Percentiles rank a stretch among this genome's conserved stretches.
Conservation (phyloP, 495 filamentous ascomycete species). For the Podospora conica region DNA sequence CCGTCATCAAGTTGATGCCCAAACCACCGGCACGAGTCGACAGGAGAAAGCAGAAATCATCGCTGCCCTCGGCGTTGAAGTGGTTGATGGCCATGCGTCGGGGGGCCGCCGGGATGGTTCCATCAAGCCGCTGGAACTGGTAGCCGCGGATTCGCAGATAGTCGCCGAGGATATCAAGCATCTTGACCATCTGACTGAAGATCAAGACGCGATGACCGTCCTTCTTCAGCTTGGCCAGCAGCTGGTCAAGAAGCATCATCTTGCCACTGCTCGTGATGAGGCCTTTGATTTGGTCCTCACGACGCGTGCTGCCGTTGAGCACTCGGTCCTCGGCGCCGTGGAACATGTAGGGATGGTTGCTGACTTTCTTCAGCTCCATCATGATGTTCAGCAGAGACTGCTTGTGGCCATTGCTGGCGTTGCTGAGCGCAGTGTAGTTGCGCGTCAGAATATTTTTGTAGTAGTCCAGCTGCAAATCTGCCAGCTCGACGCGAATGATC, state of each 20-base stretch:
- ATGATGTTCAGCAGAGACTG: conserved; percentile 97
- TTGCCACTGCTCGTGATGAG: conserved; percentile 96
- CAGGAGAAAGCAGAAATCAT: conserved; percentile 92
- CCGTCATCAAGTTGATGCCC: conserved; percentile 98
- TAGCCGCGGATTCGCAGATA: conserved; percentile 87
- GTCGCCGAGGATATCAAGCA: conserved; percentile 91
- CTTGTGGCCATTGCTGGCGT: conserved; percentile 80
- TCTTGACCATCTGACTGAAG: conserved; percentile 99
- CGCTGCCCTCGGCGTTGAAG: conserved; percentile 90
- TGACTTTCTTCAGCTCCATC: conserved; percentile 99
- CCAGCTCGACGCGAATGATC: conserved; percentile 94
- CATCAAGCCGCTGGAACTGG: conserved; percentile 88
- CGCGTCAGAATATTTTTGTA: conserved; percentile 98
- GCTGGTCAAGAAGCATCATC: conserved; percentile 95
- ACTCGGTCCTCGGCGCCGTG: conserved; percentile 85
- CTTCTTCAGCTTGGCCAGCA: conserved; percentile 81
- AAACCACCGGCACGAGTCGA: conserved; percentile 94
- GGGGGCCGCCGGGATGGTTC: conserved; percentile 79
- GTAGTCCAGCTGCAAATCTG: conserved; percentile 92
- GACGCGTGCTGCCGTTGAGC: conserved; percentile 63
- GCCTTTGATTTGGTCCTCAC: conserved; percentile 81
- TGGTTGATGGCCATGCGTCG: conserved; percentile 92
- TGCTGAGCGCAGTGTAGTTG: conserved; percentile 91
- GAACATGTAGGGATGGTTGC: conserved; percentile 98
- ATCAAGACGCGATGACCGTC: conserved; percentile 95